Conservation (phyloP, 192 early-diverging fungal species). For the Cladochytrium replicatum region DNA sequence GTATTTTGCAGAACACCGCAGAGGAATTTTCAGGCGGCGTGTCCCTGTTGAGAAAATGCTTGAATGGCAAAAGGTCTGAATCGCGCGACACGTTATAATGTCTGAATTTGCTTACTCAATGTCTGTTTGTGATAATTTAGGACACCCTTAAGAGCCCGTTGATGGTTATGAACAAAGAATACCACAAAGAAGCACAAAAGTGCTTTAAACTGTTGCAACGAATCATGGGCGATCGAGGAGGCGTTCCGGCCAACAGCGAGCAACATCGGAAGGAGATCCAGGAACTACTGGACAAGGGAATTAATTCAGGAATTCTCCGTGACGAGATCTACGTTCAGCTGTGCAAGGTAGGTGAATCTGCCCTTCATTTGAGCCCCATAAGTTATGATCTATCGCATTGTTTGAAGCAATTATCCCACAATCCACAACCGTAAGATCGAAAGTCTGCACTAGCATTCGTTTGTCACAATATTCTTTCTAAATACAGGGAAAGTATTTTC, state of each 20-base stretch:
- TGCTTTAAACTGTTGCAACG: conserved; percentile 79
- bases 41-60: conserved; percentile 89
- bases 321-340: conserved; percentile 95
- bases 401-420: conserved; percentile 60
- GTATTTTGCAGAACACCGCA: conserved; percentile 82
- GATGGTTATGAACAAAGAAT: conserved; percentile 69
- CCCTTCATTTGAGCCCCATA: too few relatives aligned
- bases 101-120: too few relatives aligned
- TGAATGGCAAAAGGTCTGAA: conserved; percentile 54
- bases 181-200: conserved; percentile 75
- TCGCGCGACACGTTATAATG: not conserved
- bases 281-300: conserved; percentile 65
- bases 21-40: conserved; percentile 70
- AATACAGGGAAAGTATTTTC: conserved; percentile 45
- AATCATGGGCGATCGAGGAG: conserved; percentile 80
- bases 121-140: conserved; percentile 32
- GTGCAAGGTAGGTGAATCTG: conserved; percentile 47
- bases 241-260: too few relatives aligned
- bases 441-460: too few relatives aligned
- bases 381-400: too few relatives aligned
- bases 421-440: conserved; percentile 57
- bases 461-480: not conserved
- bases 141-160: conserved; percentile 68
- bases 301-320: conserved; percentile 62
- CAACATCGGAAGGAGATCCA: conserved; percentile 64